phyloP scores from a whole-genome alignment of 768 basidiomycete species.

The Collybiopsis luxurians region DNA sequence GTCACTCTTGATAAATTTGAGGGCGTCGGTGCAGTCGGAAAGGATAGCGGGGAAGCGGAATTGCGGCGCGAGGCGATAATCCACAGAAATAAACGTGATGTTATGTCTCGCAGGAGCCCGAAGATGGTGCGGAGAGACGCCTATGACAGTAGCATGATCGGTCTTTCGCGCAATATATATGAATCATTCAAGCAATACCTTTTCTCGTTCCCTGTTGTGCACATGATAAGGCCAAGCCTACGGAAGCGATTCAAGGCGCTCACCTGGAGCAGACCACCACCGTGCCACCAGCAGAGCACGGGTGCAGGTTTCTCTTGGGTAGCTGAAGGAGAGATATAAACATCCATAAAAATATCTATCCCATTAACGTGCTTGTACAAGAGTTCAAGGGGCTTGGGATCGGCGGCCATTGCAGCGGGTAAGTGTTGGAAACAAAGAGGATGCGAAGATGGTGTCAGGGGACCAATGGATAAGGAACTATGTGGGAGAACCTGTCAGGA shows the following conservation, averaged over 20 bases:
- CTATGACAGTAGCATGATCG: constrained; percentile 12
- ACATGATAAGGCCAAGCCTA: background rate
- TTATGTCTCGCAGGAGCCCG: constrained; percentile 27
- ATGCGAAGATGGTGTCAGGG: too few species aligned
- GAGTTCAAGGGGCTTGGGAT: constrained; percentile 25
- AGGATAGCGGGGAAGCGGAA: constrained; percentile 33
- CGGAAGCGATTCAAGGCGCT: background rate
- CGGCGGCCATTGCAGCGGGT: background rate
- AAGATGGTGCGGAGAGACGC: constrained; percentile 32
- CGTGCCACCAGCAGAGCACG: constrained; percentile 35
- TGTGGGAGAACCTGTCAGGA: too few species aligned
- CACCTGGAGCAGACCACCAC: constrained; percentile 33
- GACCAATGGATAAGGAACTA: too few species aligned
- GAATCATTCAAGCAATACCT: constrained; percentile 11
- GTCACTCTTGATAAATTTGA: constrained; percentile 27
- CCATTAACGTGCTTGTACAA: constrained; percentile 29
- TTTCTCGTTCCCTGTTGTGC: constrained; percentile 24
- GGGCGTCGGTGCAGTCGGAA: constrained; percentile 30
- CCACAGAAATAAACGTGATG: constrained; percentile 29
- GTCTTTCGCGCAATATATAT: too few species aligned
- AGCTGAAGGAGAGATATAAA: constrained; percentile 29
- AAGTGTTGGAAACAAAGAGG: too few species aligned
- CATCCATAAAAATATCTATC: constrained; percentile 30
- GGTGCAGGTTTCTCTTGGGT: constrained; percentile 26
- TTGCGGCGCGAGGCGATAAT: constrained; percentile 37